Base-by-base conservation (phyloP, 2,329 filamentous ascomycete genomes). In the Fusarium heterosporum region DNA sequence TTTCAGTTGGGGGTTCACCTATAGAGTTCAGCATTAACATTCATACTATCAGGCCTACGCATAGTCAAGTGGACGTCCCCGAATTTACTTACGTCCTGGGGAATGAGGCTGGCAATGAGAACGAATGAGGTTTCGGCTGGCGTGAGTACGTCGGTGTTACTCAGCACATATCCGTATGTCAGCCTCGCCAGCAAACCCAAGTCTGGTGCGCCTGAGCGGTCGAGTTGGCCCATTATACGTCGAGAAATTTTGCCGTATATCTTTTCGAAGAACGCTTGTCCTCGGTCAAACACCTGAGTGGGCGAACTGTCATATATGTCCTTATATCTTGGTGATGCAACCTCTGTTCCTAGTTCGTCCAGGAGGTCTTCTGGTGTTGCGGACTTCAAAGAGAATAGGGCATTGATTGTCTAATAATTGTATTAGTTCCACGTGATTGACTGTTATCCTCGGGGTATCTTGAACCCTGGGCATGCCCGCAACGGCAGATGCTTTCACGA, bases 1-100 rank as follows among this genome's bases (percentile, higher is more conserved):
- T 17, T 73, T 73, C 16, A 73, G 66, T 53, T 73, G 71, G 42
- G 71, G 71, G 30, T 73, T 73, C 11, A 73, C 71, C 71, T 73
- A 22, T 12, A 10, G 41, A 22, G 28, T n/a, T 49, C 26, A 6
- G 26, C 38, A n/a, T 71, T 12, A 61, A 41, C 29, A 42, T 38
- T 9, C n/a, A 17, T 19, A 30, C 14, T 6, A 22, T 22, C 22
- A 6, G 46, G 30, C 10, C 5, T 36, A 19, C 29, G 19, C 22
- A 26, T n/a, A 38, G 36, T 16, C 25, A 16, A 25, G n/a, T 38
- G 25, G 40, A 26, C 32, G 10, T 6, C 5, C 28, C 8, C 12
- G 47, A 45, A 30, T n/a, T 10, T 39, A 52, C 71, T 67, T 53
- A 73, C 71, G 42, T 73, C 71, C 10, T 73, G 71, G 8, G 71